Evolutionary conservation across 495 filamentous ascomycete genomes (phyloP).

Genomic region (Endocarpon pusillum): DNA sequence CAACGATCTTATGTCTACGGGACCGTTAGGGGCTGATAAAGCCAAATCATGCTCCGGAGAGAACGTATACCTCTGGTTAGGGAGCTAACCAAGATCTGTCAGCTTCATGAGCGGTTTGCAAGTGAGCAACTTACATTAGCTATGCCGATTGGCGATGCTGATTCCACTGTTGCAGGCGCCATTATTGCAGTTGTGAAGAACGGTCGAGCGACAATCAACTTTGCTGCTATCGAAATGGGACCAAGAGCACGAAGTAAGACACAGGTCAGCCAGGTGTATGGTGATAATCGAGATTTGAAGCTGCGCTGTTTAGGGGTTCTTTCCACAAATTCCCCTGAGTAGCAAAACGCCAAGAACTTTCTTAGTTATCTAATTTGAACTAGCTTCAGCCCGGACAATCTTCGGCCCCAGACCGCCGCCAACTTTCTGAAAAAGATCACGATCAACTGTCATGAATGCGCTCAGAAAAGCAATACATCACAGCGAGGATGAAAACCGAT

Average conservation of each 20-base stretch:
- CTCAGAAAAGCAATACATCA: conserved; percentile 3
- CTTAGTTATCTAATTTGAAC: no score
- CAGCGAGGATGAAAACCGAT: conserved; percentile 77
- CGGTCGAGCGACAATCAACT: no score
- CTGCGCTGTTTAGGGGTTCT: no score
- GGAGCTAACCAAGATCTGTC: conserved; percentile 34
- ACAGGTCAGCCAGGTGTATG: no score
- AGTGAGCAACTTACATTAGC: conserved; percentile 56
- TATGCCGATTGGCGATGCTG: conserved; percentile 93
- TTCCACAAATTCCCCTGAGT: no score
- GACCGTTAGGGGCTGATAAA: conserved; percentile 16
- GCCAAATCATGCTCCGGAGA: neutral
- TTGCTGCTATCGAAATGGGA: no score
- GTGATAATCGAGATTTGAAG: no score
- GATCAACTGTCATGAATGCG: neutral
- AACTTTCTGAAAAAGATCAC: neutral
- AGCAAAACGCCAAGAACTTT: no score
- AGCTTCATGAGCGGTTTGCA: conserved; percentile 4
- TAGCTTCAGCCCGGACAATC: neutral
- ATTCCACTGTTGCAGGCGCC: conserved; percentile 62
- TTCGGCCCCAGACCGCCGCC: neutral
- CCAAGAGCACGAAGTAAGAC: no score
- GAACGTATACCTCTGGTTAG: conserved; percentile 66
- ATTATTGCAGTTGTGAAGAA: conserved; percentile 33
- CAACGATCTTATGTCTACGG: conserved; percentile 91